Evolutionary conservation across 495 filamentous ascomycete genomes (phyloP), one percentile per base, ranked within the genome.

Genomic region (Hypoxylon trugodes): DNA sequence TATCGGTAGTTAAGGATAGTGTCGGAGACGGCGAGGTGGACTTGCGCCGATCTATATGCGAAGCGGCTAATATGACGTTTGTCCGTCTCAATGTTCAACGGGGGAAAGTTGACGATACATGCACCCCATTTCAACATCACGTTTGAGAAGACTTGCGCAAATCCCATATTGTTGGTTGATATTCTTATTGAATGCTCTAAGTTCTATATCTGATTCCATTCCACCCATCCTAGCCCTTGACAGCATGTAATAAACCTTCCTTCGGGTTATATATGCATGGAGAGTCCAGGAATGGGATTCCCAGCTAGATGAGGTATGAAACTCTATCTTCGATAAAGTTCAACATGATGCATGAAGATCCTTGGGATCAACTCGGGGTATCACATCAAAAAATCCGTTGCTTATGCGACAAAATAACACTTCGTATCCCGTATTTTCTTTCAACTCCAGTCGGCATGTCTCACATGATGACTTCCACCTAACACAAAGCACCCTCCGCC

Each of bases 401-500:
- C 19, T 12, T 58, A 35, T 35, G 36, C 45, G 36, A 59, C 15
- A n/a, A n/a, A 16, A 36, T n/a, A 48, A 55, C 24, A 48, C 49
- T 18, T 22, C 35, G 36, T 22, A 13, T 41, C 10, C 25, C n/a
- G n/a, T n/a, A n/a, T n/a, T n/a, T n/a, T n/a, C 9, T 41, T 49
- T 58, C 37, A 52, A 38, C 45, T 61, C 46, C 57, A 41, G 50
- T 69, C 60, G 19, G 66, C 66, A 40, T 64, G 60, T 40, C 56
- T 65, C 30, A 69, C 56, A 49, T 57, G 43, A 52, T 65, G 66
- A 12, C 18, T 65, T 18, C 66, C 66, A 38, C 66, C 66, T 12
- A 65, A 12, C 0, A 69, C 65, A 28, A 69, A 69, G 37, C 61
- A 69, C 2, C 45, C 50, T 8, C 60, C 61, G 12, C 60, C 49